Evolutionary conservation across 139 green algal species (phyloP).

Genomic region (Coccomyxa sp.): DNA sequence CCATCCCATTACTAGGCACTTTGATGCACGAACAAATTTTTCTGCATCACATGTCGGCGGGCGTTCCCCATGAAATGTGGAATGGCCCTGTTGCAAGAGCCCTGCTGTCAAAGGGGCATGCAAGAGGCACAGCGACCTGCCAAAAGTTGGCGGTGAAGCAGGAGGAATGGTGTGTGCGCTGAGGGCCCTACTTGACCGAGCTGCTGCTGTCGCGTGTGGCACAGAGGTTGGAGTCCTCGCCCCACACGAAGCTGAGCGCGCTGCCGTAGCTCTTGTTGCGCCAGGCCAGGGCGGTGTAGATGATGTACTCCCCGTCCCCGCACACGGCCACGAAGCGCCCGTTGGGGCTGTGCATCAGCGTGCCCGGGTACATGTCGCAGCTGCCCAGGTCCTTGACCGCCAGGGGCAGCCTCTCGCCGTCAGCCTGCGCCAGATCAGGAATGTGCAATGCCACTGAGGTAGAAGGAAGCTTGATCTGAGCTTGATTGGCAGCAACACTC

Average conservation of each 20-base stretch:
- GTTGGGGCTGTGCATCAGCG: conserved; percentile 89
- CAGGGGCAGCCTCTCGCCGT: conserved; percentile 95
- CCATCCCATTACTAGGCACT: too few relatives aligned
- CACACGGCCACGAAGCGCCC: conserved; percentile 96
- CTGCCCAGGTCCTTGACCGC: conserved; percentile 95
- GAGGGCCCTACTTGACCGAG: conserved; percentile 13
- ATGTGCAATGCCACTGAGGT: too few relatives aligned
- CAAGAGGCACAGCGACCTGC: background rate
- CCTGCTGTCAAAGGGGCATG: too few relatives aligned
- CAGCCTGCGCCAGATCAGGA: conserved; percentile 30
- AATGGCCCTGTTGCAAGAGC: too few relatives aligned
- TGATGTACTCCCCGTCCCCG: conserved; percentile 97
- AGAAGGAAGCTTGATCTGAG: too few relatives aligned
- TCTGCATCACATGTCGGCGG: too few relatives aligned
- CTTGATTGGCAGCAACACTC: too few relatives aligned
- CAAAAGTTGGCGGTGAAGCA: background rate
- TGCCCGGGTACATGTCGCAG: conserved; percentile 92
- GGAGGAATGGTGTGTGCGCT: background rate
- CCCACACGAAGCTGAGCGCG: conserved; percentile 93
- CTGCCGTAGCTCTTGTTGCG: conserved; percentile 96
- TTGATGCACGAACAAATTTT: too few relatives aligned
- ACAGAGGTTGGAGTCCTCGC: conserved; percentile 83
- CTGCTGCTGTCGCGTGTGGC: conserved; percentile 44
- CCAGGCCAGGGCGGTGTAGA: conserved; percentile 99
- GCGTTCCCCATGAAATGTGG: too few relatives aligned